Evolutionary conservation across 257 asterid species (phyloP), one percentile per base, ranked within the genome.

Genomic region (Nemophila menziesii): DNA sequence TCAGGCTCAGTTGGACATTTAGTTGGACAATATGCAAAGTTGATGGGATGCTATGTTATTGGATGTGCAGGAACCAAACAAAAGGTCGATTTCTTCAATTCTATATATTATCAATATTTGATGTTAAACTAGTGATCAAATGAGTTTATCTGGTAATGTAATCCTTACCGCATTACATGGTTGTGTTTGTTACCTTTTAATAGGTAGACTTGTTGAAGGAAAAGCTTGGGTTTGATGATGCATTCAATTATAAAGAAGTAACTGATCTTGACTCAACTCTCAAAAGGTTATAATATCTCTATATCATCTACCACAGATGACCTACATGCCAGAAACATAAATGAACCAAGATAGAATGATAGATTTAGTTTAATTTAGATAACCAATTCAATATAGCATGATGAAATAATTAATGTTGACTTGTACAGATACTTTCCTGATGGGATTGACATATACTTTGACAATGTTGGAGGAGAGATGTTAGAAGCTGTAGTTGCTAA

Each of bases 361-460:
- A n/a, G n/a, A n/a, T n/a, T n/a, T n/a, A n/a, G n/a, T n/a, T n/a
- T n/a, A n/a, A n/a, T n/a, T n/a, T n/a, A n/a, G n/a, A 24, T 24
- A 24, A 24, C 33, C 33, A 24, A 24, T 24, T 24, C 33, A 4
- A 24, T 24, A 24, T 9, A 24, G n/a, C 33, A 4, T 24, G 33
- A 24, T 24, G 33, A 4, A 4, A 4, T 24, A 24, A 3, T 36
- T 37, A n/a, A 12, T 2, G 23, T 38, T 29, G 14, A 27, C 18
- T 43, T 9, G 2, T 26, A 8, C 16, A 79, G 92, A 65, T 71
- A 61, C 55, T 76, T 79, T 19, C 94, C 92, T 0, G 62, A 73
- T 1, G 92, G 94, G 15, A 82, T 82, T 11, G 92, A 82, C 65
- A 72, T 79, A 26, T 82, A 82, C 27, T 82, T 79, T 0, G 94